A percentile compares a stretch with the other conserved stretches of the same genome.
Evolutionary conservation across 129 eudicot species (phyloP).

Genomic region (Calendula officinalis): DNA sequence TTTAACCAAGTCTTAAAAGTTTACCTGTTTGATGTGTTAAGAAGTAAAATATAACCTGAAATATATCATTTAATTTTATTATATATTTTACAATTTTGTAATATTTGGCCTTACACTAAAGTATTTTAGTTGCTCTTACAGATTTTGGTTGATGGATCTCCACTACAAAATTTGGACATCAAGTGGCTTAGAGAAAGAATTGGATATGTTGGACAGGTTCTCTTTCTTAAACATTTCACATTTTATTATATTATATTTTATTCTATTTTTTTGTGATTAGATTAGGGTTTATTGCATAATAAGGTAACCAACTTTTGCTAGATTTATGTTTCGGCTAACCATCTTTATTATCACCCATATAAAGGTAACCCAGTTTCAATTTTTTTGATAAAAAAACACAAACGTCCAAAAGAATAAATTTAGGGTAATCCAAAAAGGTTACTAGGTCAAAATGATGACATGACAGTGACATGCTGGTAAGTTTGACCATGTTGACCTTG

Average conservation of each 20-base stretch:
- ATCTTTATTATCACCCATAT: background rate
- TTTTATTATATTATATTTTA: slow-evolving; percentile 6
- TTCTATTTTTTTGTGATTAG: slow-evolving; percentile 17
- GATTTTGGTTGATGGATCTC: slow-evolving; percentile 76
- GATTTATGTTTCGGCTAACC: background rate
- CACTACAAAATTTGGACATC: slow-evolving; percentile 67
- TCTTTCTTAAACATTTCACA: slow-evolving; percentile 13
- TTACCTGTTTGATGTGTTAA: background rate
- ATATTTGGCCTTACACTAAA: slow-evolving; percentile 8
- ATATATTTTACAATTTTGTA: background rate
- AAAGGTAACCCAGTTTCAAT: background rate
- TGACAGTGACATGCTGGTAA: background rate
- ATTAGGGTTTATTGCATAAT: background rate
- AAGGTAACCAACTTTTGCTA: background rate
- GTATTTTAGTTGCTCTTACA: slow-evolving; percentile 31
- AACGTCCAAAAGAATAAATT: background rate
- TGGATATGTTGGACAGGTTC: slow-evolving; percentile 99
- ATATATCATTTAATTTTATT: slow-evolving; percentile 7
- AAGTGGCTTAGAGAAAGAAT: slow-evolving; percentile 89
- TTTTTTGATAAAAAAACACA: background rate
- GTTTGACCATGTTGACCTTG: slow-evolving; percentile 1
- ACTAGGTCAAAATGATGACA: slow-evolving; percentile 1
- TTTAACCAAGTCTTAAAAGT: background rate
- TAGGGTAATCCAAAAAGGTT: background rate
- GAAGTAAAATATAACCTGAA: background rate